Percentiles rank a stretch among this genome's conserved stretches.
These are phyloP conservation scores for Lichtheimia ramosa DNA, from an alignment of 371 early-diverging fungal genomes.

Conservation along the genomic window DNA sequence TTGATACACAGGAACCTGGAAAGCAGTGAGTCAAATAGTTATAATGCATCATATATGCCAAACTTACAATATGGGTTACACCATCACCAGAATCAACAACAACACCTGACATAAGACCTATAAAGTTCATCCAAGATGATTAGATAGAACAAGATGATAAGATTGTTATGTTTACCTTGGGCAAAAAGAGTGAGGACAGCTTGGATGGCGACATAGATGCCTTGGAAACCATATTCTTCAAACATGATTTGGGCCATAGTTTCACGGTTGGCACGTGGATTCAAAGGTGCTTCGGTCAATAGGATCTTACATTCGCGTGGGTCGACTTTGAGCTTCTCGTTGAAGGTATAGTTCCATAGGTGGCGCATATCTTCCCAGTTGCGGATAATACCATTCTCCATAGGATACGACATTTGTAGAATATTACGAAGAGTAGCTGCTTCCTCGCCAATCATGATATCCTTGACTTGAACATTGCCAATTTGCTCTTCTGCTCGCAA, in stretches of 20 bases:
- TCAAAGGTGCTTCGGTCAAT: conserved; percentile 96
- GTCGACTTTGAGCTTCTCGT: conserved; percentile 86
- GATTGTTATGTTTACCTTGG: conserved; percentile 67
- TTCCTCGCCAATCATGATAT: conserved; percentile 97
- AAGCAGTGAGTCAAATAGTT: neutral
- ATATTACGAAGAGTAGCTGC: conserved; percentile 86
- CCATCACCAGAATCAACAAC: conserved; percentile 99
- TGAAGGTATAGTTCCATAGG: conserved; percentile 97
- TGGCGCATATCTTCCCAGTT: conserved; percentile 99
- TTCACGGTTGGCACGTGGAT: conserved; percentile 89
- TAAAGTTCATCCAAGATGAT: neutral
- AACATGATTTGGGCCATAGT: conserved; percentile 95
- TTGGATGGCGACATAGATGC: conserved; percentile 94
- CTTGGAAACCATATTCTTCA: conserved; percentile 93
- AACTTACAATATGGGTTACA: conserved; percentile 90
- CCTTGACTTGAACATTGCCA: conserved; percentile 78
- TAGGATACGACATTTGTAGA: conserved; percentile 95
- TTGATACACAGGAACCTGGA: conserved; percentile 88
- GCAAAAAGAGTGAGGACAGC: conserved; percentile 97
- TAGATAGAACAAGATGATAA: neutral
- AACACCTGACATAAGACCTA: conserved; percentile 92
- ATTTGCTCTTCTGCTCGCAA: conserved; percentile 92
- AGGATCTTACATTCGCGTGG: conserved; percentile 89
- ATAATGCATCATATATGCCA: neutral
- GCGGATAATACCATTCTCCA: conserved; percentile 97